Evolutionary conservation across 768 basidiomycete genomes (phyloP).

Genomic region (Trametes cingulata): DNA sequence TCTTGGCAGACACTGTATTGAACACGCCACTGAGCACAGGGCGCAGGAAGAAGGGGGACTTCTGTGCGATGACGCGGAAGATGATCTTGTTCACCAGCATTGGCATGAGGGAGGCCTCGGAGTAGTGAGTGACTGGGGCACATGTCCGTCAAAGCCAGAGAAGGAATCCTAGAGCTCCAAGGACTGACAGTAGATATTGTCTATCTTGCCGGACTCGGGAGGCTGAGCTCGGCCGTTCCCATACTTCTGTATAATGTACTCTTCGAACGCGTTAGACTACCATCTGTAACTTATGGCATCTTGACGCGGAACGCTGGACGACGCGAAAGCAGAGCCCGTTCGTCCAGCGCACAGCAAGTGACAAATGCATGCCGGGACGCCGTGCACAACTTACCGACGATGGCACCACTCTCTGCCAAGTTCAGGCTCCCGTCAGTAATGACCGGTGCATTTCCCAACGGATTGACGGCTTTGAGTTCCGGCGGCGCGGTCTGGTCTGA

Average conservation of each 20-base stretch:
- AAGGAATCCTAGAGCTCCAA: no score
- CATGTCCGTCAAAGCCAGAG: neutral
- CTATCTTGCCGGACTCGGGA: conserved; percentile 27
- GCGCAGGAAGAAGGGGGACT: conserved; percentile 35
- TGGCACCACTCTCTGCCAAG: conserved; percentile 41
- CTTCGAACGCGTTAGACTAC: conserved; percentile 21
- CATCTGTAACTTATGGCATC: conserved; percentile 5
- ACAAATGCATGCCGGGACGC: neutral
- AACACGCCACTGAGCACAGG: conserved; percentile 30
- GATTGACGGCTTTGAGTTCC: conserved; percentile 36
- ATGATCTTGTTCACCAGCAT: conserved; percentile 34
- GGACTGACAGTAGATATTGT: conserved; percentile 34
- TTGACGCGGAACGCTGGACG: neutral
- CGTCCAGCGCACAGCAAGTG: neutral
- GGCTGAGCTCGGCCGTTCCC: conserved; percentile 29
- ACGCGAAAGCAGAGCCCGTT: neutral
- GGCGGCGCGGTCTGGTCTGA: conserved; percentile 30
- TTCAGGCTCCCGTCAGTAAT: conserved; percentile 40
- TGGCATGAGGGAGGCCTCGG: conserved; percentile 40
- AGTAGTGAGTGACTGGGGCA: conserved; percentile 32
- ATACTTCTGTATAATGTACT: conserved; percentile 40
- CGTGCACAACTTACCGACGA: conserved; percentile 32
- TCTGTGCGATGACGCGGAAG: conserved; percentile 31
- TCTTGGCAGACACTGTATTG: conserved; percentile 11
- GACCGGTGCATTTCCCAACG: conserved; percentile 39